Evolutionary conservation across 108 stramenopile genomes (phyloP).

Genomic region (Ochromonas danica): DNA sequence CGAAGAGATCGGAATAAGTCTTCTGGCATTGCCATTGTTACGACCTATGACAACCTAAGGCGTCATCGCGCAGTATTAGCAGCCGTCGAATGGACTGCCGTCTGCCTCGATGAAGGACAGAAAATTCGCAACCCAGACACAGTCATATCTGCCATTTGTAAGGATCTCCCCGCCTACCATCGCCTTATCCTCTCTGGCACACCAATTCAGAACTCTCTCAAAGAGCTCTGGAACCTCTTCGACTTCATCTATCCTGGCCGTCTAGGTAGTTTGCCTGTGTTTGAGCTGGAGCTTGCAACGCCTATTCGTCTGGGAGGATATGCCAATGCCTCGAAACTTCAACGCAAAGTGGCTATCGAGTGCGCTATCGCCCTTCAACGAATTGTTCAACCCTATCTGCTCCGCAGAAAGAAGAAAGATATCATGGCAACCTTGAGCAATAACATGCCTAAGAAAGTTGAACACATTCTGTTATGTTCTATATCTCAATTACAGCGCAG

Average conservation of each 20-base stretch:
- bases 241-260: slow-evolving; percentile 74
- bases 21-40: slow-evolving; percentile 69
- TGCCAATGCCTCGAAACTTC: slow-evolving; percentile 80
- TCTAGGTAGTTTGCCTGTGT: slow-evolving; percentile 89
- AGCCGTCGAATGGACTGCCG: slow-evolving; percentile 79
- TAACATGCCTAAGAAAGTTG: slow-evolving; percentile 71
- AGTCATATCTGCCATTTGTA: slow-evolving; percentile 86
- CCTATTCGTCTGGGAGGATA: slow-evolving; percentile 85
- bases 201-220: slow-evolving; percentile 85
- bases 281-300: slow-evolving; percentile 83
- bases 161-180: slow-evolving; percentile 60
- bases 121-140: slow-evolving; percentile 96
- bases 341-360: slow-evolving; percentile 80
- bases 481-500: slow-evolving; percentile 62
- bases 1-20: slow-evolving; percentile 3
- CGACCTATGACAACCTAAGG: slow-evolving; percentile 85
- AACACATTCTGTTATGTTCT: slow-evolving; percentile 62
- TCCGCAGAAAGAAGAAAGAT: slow-evolving; percentile 69
- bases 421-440: slow-evolving; percentile 36
- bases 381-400: slow-evolving; percentile 84
- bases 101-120: slow-evolving; percentile 95
- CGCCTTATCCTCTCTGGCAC: slow-evolving; percentile 80
- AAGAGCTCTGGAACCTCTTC: slow-evolving; percentile 86
- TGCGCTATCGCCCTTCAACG: slow-evolving; percentile 83
- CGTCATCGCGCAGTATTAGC: slow-evolving; percentile 66